A percentile compares a stretch with the other conserved stretches of the same genome.
These are phyloP conservation scores for Globisporangium iwayamae DNA, from an alignment of 352 stramenopile species.

Conservation along the genomic window DNA sequence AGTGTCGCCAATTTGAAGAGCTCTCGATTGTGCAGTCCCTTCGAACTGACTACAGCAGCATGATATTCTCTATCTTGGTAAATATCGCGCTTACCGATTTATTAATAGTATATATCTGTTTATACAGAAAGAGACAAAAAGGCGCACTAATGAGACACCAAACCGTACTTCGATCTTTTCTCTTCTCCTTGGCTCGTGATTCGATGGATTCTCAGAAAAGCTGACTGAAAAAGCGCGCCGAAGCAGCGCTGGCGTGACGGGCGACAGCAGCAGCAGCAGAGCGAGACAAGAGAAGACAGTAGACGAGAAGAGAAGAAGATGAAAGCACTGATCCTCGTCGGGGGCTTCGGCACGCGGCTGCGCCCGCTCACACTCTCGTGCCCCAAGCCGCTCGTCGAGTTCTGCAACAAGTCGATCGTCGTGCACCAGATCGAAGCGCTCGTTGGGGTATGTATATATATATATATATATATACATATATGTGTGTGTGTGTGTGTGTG, in stretches of 20 bases:
- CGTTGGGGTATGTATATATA: conserved; percentile 38
- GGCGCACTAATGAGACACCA: neutral
- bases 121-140: neutral
- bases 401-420: conserved; percentile 91
- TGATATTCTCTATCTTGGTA: too few species aligned
- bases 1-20: too few species aligned
- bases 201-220: conserved; percentile 5
- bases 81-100: too few species aligned
- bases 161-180: conserved; percentile 11
- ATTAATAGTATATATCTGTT: too few species aligned
- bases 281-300: neutral
- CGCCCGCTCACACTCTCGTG: conserved; percentile 88
- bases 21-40: too few species aligned
- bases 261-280: neutral
- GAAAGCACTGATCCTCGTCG: conserved; percentile 91
- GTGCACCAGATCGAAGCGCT: conserved; percentile 89
- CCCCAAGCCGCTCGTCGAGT: conserved; percentile 89
- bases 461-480: too few species aligned
- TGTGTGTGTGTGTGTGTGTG: neutral
- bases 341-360: conserved; percentile 87
- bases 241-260: neutral
- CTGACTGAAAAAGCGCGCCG: neutral
- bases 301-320: conserved; percentile 28
- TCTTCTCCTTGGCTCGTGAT: neutral
- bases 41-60: too few species aligned